Evolutionary conservation across 352 stramenopile genomes (phyloP).

Genomic region (Aphanomyces invadans): DNA sequence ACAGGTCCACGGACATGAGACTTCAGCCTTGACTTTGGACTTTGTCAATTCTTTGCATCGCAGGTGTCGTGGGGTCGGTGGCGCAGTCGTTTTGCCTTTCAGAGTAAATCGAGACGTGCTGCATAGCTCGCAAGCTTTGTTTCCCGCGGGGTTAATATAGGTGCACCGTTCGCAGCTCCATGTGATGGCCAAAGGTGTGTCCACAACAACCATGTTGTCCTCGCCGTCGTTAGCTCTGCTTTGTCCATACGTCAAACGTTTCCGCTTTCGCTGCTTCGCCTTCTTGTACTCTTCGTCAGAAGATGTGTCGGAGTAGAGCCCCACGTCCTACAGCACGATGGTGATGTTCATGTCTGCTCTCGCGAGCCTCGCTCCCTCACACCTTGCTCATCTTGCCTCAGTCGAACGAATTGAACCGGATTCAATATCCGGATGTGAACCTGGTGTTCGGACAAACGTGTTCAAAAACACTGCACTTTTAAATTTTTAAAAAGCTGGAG

Average conservation of each 20-base stretch:
- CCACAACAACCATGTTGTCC: background rate
- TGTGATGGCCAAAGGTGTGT: background rate
- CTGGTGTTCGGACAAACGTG: background rate
- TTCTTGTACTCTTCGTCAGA: conserved; percentile 22
- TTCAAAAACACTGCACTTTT: conserved; percentile 1
- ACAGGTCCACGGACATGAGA: conserved; percentile 28
- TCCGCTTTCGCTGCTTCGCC: conserved; percentile 17
- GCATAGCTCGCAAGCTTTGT: conserved; percentile 38
- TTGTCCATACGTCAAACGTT: conserved; percentile 3
- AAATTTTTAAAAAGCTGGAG: background rate
- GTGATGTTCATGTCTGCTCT: background rate
- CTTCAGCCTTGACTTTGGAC: conserved; percentile 7
- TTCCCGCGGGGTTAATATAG: conserved; percentile 34
- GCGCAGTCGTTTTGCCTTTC: conserved; percentile 2
- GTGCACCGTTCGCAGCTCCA: conserved; percentile 47
- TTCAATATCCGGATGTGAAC: background rate
- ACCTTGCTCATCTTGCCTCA: conserved; percentile 8
- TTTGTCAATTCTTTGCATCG: conserved; percentile 25
- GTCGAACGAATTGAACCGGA: background rate
- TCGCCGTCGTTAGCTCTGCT: background rate
- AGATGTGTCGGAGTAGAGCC: conserved; percentile 8
- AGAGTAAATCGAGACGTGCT: conserved; percentile 25
- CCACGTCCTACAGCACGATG: background rate
- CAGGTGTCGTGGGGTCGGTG: conserved; percentile 26
- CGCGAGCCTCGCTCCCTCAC: background rate